phyloP scores from a whole-genome alignment of 2,329 filamentous ascomycete species.

The Aureobasidium sp. region DNA sequence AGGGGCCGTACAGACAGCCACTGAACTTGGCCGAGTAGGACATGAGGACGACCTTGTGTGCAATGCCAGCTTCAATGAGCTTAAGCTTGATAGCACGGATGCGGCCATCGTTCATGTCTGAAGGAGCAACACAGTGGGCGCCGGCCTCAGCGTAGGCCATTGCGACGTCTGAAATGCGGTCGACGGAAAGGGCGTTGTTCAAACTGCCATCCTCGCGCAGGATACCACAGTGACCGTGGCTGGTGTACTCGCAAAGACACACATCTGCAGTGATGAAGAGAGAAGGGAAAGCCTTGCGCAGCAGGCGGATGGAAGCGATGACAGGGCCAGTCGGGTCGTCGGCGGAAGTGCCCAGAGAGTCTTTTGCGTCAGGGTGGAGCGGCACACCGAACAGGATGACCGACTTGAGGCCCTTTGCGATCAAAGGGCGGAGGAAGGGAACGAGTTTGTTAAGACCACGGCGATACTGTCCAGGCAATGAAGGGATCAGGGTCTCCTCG shows the following conservation, averaged over 20 bases:
- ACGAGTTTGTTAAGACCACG: slow-evolving; percentile 80
- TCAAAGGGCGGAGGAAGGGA: slow-evolving; percentile 74
- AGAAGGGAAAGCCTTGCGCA: slow-evolving; percentile 77
- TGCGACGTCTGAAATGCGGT: slow-evolving; percentile 95
- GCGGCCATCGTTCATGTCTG: slow-evolving; percentile 97
- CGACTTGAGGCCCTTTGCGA: slow-evolving; percentile 81
- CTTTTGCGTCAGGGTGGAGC: slow-evolving; percentile 69
- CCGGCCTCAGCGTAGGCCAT: slow-evolving; percentile 92
- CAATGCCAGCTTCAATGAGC: slow-evolving; percentile 87
- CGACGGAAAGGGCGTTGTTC: slow-evolving; percentile 88
- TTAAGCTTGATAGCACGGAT: slow-evolving; percentile 98
- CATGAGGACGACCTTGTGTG: slow-evolving; percentile 88
- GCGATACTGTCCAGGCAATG: slow-evolving; percentile 82
- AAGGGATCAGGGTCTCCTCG: slow-evolving; percentile 83
- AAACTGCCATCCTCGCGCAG: slow-evolving; percentile 84
- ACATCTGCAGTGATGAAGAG: slow-evolving; percentile 90
- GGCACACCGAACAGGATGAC: slow-evolving; percentile 97
- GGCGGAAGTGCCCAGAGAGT: slow-evolving; percentile 81
- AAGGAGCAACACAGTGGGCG: slow-evolving; percentile 92
- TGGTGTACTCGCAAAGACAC: slow-evolving; percentile 97
- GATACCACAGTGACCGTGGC: slow-evolving; percentile 95
- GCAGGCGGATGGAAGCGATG: slow-evolving; percentile 73
- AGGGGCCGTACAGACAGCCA: slow-evolving; percentile 91
- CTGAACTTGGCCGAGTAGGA: slow-evolving; percentile 98
- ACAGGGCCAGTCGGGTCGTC: slow-evolving; percentile 92